A percentile compares a stretch with the other conserved stretches of the same genome.
Evolutionary conservation across 768 basidiomycete species (phyloP).

Genomic region (Trametes cinnabarina): DNA sequence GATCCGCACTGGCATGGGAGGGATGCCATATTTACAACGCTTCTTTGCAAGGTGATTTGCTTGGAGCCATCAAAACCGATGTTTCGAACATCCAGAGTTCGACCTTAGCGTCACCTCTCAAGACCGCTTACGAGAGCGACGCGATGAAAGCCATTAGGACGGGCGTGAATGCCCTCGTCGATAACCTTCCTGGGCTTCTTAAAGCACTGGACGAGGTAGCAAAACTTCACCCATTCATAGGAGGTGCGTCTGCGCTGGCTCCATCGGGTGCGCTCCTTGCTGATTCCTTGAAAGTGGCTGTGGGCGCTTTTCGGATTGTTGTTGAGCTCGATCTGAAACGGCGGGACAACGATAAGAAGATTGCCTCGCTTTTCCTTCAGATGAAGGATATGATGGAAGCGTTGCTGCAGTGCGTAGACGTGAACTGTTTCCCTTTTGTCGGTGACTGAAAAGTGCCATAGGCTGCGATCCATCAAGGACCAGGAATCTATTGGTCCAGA

Average conservation of each 20-base stretch:
- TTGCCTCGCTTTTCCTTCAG: constrained; percentile 43
- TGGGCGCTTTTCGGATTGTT: constrained; percentile 49
- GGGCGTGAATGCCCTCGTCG: constrained; percentile 23
- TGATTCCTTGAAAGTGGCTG: constrained; percentile 36
- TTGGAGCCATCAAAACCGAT: neutral
- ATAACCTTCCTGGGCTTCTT: constrained; percentile 28
- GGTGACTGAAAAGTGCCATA: too few species aligned
- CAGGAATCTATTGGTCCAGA: constrained; percentile 29
- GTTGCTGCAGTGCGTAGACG: constrained; percentile 41
- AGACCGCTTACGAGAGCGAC: neutral
- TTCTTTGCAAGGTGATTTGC: neutral
- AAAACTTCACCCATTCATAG: constrained; percentile 29
- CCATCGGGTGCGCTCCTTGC: neutral
- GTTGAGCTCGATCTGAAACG: constrained; percentile 47
- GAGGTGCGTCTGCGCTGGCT: constrained; percentile 15
- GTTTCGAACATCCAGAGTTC: neutral
- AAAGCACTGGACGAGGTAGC: constrained; percentile 30
- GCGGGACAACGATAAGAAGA: constrained; percentile 51
- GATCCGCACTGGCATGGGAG: neutral
- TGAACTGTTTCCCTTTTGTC: too few species aligned
- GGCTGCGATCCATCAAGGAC: constrained; percentile 34
- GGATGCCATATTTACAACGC: too few species aligned
- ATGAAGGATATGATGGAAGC: constrained; percentile 51
- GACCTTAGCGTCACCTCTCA: neutral
- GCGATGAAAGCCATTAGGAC: constrained; percentile 14